These are phyloP conservation scores for Rhynchosporium secalis DNA, from an alignment of 2,329 filamentous ascomycete species.

Conservation along the genomic window DNA sequence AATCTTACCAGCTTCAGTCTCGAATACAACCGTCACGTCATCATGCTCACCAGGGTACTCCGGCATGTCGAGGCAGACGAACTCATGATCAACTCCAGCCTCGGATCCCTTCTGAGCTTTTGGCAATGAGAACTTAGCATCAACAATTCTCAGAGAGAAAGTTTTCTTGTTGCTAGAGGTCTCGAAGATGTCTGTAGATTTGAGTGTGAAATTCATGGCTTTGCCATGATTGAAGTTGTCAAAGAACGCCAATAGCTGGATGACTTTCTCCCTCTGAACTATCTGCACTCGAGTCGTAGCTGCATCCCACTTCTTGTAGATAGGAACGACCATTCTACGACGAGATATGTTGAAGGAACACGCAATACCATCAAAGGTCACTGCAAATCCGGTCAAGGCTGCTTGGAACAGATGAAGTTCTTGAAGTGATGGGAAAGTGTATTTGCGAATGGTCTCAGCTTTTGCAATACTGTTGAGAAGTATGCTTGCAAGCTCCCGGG, in stretches of 20 bases:
- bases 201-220: conserved; percentile 86
- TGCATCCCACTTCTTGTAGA: conserved; percentile 93
- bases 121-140: conserved; percentile 87
- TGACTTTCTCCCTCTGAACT: conserved; percentile 70
- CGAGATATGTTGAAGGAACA: conserved; percentile 78
- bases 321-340: conserved; percentile 84
- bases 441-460: conserved; percentile 67
- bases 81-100: conserved; percentile 62
- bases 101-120: conserved; percentile 49
- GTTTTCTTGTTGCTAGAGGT: conserved; percentile 63
- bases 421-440: conserved; percentile 63
- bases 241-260: conserved; percentile 84
- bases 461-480: conserved; percentile 48
- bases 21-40: conserved; percentile 84
- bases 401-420: conserved; percentile 78
- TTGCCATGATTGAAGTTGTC: conserved; percentile 83
- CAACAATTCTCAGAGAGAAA: conserved; percentile 74
- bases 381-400: conserved; percentile 76
- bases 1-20: conserved; percentile 57
- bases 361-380: conserved; percentile 73
- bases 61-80: conserved; percentile 81
- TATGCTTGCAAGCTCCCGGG: conserved; percentile 60
- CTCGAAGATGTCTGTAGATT: conserved; percentile 82
- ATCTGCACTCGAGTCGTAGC: conserved; percentile 78
- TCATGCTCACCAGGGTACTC: conserved; percentile 92